phyloP scores from a whole-genome alignment of 306 rosid genomes.

The Lotus japonicus region DNA sequence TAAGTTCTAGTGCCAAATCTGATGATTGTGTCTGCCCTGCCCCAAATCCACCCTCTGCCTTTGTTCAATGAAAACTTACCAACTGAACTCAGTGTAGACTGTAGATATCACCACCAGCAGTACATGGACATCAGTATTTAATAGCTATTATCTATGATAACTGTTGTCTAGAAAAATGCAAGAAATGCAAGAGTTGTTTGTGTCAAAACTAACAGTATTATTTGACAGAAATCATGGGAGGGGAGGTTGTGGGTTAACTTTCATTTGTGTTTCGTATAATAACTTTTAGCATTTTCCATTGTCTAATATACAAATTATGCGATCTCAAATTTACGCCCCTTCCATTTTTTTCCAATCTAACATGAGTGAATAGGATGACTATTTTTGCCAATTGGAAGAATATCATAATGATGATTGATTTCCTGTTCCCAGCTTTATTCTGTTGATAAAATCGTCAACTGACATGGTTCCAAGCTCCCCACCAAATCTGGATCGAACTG shows the following conservation, averaged over 20 bases:
- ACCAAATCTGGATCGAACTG: slow-evolving; percentile 79
- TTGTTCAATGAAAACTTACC: background rate
- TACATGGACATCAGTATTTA: too few species aligned
- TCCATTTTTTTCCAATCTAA: background rate
- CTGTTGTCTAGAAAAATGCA: too few species aligned
- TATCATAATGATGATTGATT: slow-evolving; percentile 46
- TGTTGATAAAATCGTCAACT: slow-evolving; percentile 63
- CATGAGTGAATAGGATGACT: background rate
- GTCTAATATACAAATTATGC: slow-evolving; percentile 1
- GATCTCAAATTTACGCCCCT: background rate
- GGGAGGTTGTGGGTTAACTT: too few species aligned
- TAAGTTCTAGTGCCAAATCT: background rate
- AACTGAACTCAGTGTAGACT: too few species aligned
- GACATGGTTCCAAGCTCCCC: slow-evolving; percentile 83
- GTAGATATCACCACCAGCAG: too few species aligned
- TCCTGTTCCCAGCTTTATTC: slow-evolving; percentile 52
- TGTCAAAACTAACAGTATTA: too few species aligned
- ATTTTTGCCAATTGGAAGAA: background rate
- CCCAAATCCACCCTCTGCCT: background rate
- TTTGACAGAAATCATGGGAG: too few species aligned
- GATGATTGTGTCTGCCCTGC: background rate
- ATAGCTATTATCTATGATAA: background rate
- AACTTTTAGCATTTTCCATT: background rate
- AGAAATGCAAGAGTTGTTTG: too few species aligned
- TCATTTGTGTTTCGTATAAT: too few species aligned